phyloP scores from a whole-genome alignment of 2,329 filamentous ascomycete genomes.

The Apiospora rasikravindrae region DNA sequence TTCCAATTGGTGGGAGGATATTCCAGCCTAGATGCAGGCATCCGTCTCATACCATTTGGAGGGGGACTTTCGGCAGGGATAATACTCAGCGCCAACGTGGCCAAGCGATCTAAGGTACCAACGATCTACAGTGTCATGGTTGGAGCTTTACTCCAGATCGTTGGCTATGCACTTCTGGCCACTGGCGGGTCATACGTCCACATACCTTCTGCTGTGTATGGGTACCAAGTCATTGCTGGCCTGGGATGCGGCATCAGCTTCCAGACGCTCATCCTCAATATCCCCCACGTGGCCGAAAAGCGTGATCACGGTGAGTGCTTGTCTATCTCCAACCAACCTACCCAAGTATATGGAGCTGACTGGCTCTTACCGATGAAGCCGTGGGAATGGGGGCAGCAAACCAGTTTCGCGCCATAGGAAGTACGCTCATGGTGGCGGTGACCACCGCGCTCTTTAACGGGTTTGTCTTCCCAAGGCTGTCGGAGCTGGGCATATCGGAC shows the following conservation, averaged over 20 bases:
- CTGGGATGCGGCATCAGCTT: slow-evolving; percentile 28
- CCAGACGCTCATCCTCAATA: slow-evolving; percentile 25
- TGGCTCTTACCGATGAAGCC: slow-evolving; percentile 21
- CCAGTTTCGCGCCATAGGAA: slow-evolving; percentile 32
- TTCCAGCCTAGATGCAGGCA: not conserved
- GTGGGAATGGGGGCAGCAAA: slow-evolving; percentile 28
- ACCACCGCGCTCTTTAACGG: slow-evolving; percentile 30
- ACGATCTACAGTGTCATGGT: slow-evolving; percentile 24
- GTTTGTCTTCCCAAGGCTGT: not conserved
- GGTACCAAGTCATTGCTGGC: slow-evolving; percentile 25
- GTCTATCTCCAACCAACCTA: not conserved
- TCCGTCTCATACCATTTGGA: not conserved
- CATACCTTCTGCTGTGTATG: slow-evolving; percentile 25
- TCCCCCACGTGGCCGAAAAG: slow-evolving; percentile 25
- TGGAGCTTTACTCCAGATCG: slow-evolving; percentile 25
- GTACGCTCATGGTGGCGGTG: slow-evolving; percentile 27
- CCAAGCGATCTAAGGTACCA: slow-evolving; percentile 23
- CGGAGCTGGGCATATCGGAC: not conserved
- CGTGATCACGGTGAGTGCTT: slow-evolving; percentile 29
- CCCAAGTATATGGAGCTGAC: not conserved
- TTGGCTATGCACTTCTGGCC: slow-evolving; percentile 26
- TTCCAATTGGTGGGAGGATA: not conserved
- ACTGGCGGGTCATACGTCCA: slow-evolving; percentile 22
- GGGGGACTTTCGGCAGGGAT: not conserved
- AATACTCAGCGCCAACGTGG: not conserved